phyloP scores from a whole-genome alignment of 495 filamentous ascomycete genomes.

The Rostrohypoxylon terebratum region DNA sequence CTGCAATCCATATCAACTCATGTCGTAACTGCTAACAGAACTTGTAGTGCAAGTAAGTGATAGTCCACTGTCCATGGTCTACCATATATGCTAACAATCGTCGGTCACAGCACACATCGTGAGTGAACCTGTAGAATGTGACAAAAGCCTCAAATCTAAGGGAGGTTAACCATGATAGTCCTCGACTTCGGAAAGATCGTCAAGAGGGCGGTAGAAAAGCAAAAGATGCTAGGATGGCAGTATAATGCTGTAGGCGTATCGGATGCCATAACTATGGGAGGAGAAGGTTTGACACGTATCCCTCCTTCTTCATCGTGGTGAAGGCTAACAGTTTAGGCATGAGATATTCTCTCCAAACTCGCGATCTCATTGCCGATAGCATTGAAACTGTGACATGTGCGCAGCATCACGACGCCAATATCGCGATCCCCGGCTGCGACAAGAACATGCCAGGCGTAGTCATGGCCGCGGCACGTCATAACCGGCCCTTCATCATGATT shows the following conservation, averaged over 20 bases:
- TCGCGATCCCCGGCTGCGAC: conserved; percentile 95
- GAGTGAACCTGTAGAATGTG: conserved; percentile 39
- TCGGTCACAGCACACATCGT: conserved; percentile 60
- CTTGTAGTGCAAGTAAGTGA: conserved; percentile 61
- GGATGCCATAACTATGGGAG: conserved; percentile 96
- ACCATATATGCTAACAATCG: conserved; percentile 2
- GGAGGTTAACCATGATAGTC: conserved; percentile 62
- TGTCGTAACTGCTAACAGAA: conserved; percentile 11
- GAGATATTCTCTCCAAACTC: conserved; percentile 94
- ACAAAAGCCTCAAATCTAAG: background rate
- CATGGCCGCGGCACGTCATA: conserved; percentile 82
- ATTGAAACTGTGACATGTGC: conserved; percentile 93
- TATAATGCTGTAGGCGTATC: conserved; percentile 96
- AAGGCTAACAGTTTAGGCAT: conserved; percentile 73
- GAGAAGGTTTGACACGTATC: conserved; percentile 72
- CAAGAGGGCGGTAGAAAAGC: conserved; percentile 82
- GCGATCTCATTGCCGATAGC: conserved; percentile 95
- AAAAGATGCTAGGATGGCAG: conserved; percentile 90
- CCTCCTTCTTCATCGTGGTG: background rate
- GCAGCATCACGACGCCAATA: conserved; percentile 91
- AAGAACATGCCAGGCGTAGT: conserved; percentile 96
- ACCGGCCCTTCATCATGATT: conserved; percentile 79
- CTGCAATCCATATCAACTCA: background rate
- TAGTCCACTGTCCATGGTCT: conserved; percentile 9
- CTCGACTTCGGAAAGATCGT: conserved; percentile 90